Evolutionary conservation across 2,329 filamentous ascomycete species (phyloP), one percentile per base, ranked within the genome.

Genomic region (Neurospora crassa): DNA sequence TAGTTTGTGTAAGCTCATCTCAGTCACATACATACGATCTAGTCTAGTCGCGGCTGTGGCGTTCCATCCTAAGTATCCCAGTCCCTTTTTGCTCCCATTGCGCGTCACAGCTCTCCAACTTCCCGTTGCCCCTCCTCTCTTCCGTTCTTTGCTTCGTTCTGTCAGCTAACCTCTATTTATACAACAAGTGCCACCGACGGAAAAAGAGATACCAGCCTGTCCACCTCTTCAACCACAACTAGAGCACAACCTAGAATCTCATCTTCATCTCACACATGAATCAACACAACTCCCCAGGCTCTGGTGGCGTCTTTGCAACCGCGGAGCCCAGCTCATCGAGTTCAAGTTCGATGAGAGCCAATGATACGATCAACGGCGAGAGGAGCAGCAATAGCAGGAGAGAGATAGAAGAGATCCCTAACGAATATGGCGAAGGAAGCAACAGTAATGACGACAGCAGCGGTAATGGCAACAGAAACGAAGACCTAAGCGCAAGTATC

Each of bases 301-400:
- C 14, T 18, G 47, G 24, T 16, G 24, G 24, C 16, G 47, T 59
- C 24, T 59, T 14, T 59, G 47, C 24, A 16, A 59, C 24, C 47
- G 24, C 24, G 14, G 47, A 34, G 14, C 14, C 47, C 14, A 34
- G 47, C 24, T 59, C 47, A 34, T 34, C 14, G 14, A 59, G 12
- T 34, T 29, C 47, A 10, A 11, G 12, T 7, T 59, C 24, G 47
- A n/a, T 11, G 43, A 34, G 47, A 59, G 47, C 12, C 3, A 34
- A 59, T 53, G 12, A 29, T 34, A 7, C 69, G 41, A 41, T 40
- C 45, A 45, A 73, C 73, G 72, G 40, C 70, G 34, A 70, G 43
- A 68, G 70, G 34, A 14, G 45, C 70, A 45, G 63, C 24, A 67
- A 68, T 53, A 71, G 67, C 47, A 68, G 63, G 20, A 67, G 70